Base-by-base conservation (phyloP, 1,284 basidiomycete genomes). In the Ceratobasidium sp. region DNA sequence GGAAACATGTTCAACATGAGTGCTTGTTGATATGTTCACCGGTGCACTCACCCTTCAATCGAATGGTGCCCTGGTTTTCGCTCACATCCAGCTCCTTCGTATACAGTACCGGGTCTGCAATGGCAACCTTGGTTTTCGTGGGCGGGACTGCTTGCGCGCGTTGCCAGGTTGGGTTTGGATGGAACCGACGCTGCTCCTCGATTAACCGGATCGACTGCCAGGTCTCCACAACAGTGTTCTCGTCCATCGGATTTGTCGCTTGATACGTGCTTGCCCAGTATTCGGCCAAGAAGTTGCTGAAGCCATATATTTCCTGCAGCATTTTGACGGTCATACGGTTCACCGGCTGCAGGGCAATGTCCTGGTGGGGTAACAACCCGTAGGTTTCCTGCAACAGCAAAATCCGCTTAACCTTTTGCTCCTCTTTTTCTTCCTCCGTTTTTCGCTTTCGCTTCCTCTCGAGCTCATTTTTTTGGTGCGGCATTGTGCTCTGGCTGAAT, bases 251-350 rank as follows among this genome's bases (percentile, higher is more conserved):
- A 17, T 37, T 8, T n/a, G 40, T n/a, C 1, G 37, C 32, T 9
- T 40, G 62, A n/a, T 43, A 65, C 8, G 19, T 19, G 22, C 62
- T 65, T n/a, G 62, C 62, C 62, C 25, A 1, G 40, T 43, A 65
- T 7, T 65, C 62, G 40, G 5, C 25, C 1, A 65, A 40, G 17
- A 65, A 44, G 32, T 64, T 43, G n/a, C 34, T 32, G n/a, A 46
- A 8, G 40, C 25, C 7, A n/a, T 65, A 65, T 17, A 8, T n/a
- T 9, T 40, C 15, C 40, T 40, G n/a, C 19, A 65, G 34, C 9
- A 17, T 40, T 1, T 37, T 40, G 7, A 65, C 40, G 5, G 40
- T 65, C 40, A 65, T n/a, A 6, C 34, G 32, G 8, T 25, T n/a
- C 44, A 40, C 6, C 3, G n/a, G 62, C 25, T n/a, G 6, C 1